A percentile compares a stretch with the other conserved stretches of the same genome.
Conservation (phyloP, 2,329 filamentous ascomycete species). For the Pezicula rhizophila region DNA sequence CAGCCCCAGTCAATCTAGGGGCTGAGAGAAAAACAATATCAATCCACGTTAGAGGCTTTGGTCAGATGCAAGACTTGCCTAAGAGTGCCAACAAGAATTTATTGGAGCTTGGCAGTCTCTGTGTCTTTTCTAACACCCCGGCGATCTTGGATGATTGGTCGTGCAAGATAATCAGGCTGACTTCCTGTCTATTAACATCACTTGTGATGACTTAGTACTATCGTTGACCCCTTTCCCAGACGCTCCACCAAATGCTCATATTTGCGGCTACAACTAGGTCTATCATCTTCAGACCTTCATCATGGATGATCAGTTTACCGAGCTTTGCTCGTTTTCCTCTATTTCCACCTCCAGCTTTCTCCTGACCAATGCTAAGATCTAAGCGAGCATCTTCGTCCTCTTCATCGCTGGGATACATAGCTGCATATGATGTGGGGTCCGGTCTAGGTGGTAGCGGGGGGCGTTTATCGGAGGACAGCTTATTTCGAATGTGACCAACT, state of each 20-base stretch:
- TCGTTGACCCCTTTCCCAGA: slow-evolving; percentile 52
- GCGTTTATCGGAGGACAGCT: slow-evolving; percentile 23
- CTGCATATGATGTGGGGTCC: slow-evolving; percentile 16
- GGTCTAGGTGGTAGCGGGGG: slow-evolving; percentile 13
- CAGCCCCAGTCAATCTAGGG: too few species aligned
- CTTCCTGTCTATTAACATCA: background rate
- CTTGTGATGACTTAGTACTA: background rate
- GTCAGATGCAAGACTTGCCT: too few species aligned
- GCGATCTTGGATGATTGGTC: too few species aligned
- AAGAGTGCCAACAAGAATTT: too few species aligned
- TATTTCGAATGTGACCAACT: slow-evolving; percentile 23
- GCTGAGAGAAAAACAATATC: too few species aligned
- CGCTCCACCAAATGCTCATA: slow-evolving; percentile 88
- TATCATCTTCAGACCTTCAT: slow-evolving; percentile 91
- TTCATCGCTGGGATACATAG: slow-evolving; percentile 18
- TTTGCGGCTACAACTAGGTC: slow-evolving; percentile 89
- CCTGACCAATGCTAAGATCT: slow-evolving; percentile 71
- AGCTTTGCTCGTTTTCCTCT: slow-evolving; percentile 84
- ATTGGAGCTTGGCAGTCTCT: too few species aligned
- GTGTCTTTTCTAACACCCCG: too few species aligned
- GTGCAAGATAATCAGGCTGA: too few species aligned
- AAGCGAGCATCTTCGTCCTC: slow-evolving; percentile 40
- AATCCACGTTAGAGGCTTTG: too few species aligned
- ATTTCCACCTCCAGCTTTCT: slow-evolving; percentile 80
- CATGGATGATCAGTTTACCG: slow-evolving; percentile 83